A percentile compares a stretch with the other conserved stretches of the same genome.
phyloP scores from a whole-genome alignment of 768 basidiomycete genomes.

The Podaxis mareebaensis region DNA sequence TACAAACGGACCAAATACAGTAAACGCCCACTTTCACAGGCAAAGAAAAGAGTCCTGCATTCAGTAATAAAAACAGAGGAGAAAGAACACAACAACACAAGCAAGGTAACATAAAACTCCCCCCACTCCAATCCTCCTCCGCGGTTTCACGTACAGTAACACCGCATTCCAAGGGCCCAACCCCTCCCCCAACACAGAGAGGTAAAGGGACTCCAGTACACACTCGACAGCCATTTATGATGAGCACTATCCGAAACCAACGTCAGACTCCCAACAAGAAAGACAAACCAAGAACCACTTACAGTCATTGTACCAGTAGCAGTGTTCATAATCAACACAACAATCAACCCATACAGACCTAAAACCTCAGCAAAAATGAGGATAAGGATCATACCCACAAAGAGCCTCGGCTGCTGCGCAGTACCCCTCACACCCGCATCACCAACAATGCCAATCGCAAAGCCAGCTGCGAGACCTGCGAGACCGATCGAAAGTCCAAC shows the following conservation, averaged over 20 bases:
- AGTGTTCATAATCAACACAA: conserved; percentile 96
- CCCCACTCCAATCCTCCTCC: not conserved
- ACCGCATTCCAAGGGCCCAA: not conserved
- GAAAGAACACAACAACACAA: conserved; percentile 6
- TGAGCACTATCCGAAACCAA: conserved; percentile 11
- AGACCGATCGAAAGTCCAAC: conserved; percentile 92
- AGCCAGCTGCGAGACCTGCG: conserved; percentile 95
- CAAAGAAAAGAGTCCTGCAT: conserved; percentile 10
- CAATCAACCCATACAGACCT: conserved; percentile 93
- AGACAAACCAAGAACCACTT: conserved; percentile 12
- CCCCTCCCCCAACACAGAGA: not conserved
- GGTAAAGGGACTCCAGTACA: not conserved
- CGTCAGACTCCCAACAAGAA: no score
- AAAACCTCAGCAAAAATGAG: conserved; percentile 97
- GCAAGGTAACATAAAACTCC: conserved; percentile 10
- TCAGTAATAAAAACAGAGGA: conserved; percentile 9
- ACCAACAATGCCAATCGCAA: conserved; percentile 98
- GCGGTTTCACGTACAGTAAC: not conserved
- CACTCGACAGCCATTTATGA: not conserved
- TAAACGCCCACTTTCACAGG: not conserved
- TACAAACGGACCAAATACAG: not conserved
- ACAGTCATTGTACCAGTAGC: conserved; percentile 45
- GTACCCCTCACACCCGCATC: conserved; percentile 98
- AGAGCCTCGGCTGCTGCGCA: conserved; percentile 92
- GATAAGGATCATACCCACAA: conserved; percentile 97